Conservation (phyloP, 306 rosid species). For the Parietaria judaica region DNA sequence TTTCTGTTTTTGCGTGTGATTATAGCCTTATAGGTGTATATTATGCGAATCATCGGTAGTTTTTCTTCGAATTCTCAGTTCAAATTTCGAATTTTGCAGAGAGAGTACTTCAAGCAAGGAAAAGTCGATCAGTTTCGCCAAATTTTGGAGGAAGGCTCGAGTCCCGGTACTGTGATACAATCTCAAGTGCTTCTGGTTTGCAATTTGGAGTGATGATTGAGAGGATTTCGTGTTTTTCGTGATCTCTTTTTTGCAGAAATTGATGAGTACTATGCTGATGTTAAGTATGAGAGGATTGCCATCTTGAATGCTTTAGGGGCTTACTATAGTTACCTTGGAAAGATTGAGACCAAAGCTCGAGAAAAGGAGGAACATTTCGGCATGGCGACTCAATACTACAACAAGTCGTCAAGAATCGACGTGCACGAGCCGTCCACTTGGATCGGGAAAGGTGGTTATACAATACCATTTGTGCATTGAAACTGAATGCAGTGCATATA, state of each 20-base stretch:
- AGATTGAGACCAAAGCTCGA: constrained; percentile 92
- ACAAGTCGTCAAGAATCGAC: constrained; percentile 91
- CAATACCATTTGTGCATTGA: neutral
- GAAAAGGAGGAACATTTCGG: constrained; percentile 98
- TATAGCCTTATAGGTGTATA: neutral
- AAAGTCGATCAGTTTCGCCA: constrained; percentile 84
- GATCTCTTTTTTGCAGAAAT: constrained; percentile 58
- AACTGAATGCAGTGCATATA: too few relatives aligned
- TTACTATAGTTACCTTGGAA: constrained; percentile 91
- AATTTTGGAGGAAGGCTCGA: constrained; percentile 91
- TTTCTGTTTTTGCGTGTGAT: neutral
- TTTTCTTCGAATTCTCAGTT: constrained; percentile 1
- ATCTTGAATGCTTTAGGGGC: constrained; percentile 96
- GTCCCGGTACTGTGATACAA: constrained; percentile 61
- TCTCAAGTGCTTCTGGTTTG: neutral
- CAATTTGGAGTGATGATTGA: neutral
- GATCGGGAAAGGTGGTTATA: constrained; percentile 82
- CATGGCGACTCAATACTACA: constrained; percentile 94
- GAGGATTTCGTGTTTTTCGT: neutral
- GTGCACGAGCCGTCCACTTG: constrained; percentile 98
- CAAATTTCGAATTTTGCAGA: constrained; percentile 31
- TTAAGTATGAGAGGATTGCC: constrained; percentile 95
- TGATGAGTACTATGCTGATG: constrained; percentile 95
- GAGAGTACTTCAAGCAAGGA: constrained; percentile 97
- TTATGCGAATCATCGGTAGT: neutral